Evolutionary conservation across 352 stramenopile species (phyloP).

Genomic region (Globisporangium acanthophoron): DNA sequence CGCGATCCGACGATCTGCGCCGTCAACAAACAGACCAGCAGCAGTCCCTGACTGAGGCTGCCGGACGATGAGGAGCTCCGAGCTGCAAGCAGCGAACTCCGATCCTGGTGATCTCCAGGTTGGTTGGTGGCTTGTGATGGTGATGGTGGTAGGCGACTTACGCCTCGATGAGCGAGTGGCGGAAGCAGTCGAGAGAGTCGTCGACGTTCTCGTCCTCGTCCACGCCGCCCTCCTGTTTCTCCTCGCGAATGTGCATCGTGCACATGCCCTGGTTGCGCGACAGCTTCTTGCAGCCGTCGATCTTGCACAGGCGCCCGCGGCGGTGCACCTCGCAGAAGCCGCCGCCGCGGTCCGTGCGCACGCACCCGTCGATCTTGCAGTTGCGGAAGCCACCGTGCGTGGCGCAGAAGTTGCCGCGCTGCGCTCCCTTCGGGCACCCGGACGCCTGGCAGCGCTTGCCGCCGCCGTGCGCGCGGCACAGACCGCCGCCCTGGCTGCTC

Average conservation of each 20-base stretch:
- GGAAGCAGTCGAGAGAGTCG: not conserved
- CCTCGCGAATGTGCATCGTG: conserved; percentile 86
- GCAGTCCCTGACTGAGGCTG: not conserved
- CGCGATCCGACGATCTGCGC: not conserved
- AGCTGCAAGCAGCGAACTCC: not conserved
- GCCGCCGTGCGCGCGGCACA: conserved; percentile 74
- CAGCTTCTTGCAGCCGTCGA: conserved; percentile 86
- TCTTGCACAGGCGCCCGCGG: conserved; percentile 71
- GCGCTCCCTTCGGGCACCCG: conserved; percentile 72
- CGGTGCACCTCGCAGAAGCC: conserved; percentile 85
- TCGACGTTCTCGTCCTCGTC: conserved; percentile 13
- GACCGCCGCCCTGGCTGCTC: conserved; percentile 65
- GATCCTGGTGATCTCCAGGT: not conserved
- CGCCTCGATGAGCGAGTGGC: conserved; percentile 1
- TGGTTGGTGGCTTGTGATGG: not conserved
- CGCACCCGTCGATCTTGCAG: conserved; percentile 80
- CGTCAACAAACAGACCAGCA: not conserved
- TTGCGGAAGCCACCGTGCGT: conserved; percentile 84
- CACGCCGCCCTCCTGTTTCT: conserved; percentile 48
- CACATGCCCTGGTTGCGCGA: conserved; percentile 85
- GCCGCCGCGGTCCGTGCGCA: conserved; percentile 75
- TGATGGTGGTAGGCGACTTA: not conserved
- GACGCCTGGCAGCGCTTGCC: conserved; percentile 72
- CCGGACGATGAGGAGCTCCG: not conserved
- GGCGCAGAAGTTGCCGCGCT: conserved; percentile 82